Percentiles rank a stretch among this genome's conserved stretches.
Conservation (phyloP, 768 basidiomycete genomes). For the Vararia minispora region DNA sequence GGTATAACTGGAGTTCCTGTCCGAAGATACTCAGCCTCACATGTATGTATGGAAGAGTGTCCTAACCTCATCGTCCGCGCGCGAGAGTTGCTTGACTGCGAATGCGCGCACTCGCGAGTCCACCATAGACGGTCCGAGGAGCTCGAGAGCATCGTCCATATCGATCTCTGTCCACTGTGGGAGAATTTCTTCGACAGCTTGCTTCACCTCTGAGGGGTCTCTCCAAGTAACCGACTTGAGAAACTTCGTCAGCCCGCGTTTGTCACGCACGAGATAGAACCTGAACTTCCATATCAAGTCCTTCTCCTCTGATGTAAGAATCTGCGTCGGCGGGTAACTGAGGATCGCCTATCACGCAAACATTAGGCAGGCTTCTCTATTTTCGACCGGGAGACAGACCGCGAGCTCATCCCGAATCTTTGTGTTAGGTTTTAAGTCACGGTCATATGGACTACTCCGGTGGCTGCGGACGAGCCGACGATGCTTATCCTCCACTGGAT, state of each 20-base stretch:
- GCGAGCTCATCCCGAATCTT: constrained; percentile 89
- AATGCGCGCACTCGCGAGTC: constrained; percentile 90
- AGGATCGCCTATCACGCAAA: constrained; percentile 61
- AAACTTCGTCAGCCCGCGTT: constrained; percentile 93
- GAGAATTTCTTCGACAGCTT: constrained; percentile 90
- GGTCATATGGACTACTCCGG: constrained; percentile 86
- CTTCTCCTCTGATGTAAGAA: constrained; percentile 83
- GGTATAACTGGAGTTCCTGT: constrained; percentile 85
- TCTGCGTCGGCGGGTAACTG: constrained; percentile 81
- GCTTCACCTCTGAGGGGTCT: constrained; percentile 92
- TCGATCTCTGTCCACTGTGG: constrained; percentile 98
- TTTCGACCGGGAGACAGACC: constrained; percentile 32
- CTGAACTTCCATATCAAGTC: constrained; percentile 98
- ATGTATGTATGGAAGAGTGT: neutral
- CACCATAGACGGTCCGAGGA: constrained; percentile 82
- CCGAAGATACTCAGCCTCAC: neutral
- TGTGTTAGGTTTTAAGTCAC: constrained; percentile 94
- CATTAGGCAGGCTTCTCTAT: neutral
- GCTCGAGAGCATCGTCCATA: constrained; percentile 90
- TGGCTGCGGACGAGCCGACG: constrained; percentile 90
- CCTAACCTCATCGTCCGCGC: constrained; percentile 90
- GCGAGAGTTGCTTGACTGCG: constrained; percentile 81
- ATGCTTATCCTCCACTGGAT: constrained; percentile 97
- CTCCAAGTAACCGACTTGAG: constrained; percentile 97
- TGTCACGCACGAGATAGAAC: constrained; percentile 91